Evolutionary conservation across 176 grass and related monocot genomes (phyloP), one percentile per base, ranked within the genome.

Genomic region (Puya raimondii): DNA sequence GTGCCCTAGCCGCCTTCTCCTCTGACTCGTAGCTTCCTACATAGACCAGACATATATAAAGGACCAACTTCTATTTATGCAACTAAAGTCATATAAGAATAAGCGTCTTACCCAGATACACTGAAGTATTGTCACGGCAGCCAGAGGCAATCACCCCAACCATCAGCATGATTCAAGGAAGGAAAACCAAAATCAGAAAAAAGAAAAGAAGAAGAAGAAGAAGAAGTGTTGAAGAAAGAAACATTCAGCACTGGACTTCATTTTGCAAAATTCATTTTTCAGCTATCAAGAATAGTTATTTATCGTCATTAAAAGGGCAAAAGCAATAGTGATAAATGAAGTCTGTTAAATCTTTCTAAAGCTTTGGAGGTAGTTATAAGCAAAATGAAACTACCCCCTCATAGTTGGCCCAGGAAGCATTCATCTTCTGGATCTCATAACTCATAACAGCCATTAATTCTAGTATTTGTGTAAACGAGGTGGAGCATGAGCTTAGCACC

Each of bases 11-110:
- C 67, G 94, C 94, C 76, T 86, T 89, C 65, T 99, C 94, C 78
- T 93, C 94, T 64, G 85, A 83, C 81, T 90, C 84, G 85, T 99
- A 88, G 76, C 94, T 99, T n/a, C 94, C 94, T 99, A 76, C 71
- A 58, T 49, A 53, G 68, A 47, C 59, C 74, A 69, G 78, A 72
- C 12, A 33, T 25, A 75, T 66, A 64, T 84, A 74, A 49, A 84
- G 81, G 64, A 25, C 42, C 64, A 66, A 2, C 29, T 26, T 70
- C 78, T 23, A 74, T 63, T 65, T 50, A 48, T 67, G 70, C 73
- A 83, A 72, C 48, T 7, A 3, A 78, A 33, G 48, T 54, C 33
- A 65, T 50, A 20, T 33, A 78, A 49, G 15, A 72, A 1, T 21
- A 66, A 42, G 33, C 25, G 26, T 59, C 64, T 86, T 83, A 83